These are phyloP conservation scores for Camellia granthamiana DNA, from an alignment of 148 eudicot genomes.

Conservation along the genomic window DNA sequence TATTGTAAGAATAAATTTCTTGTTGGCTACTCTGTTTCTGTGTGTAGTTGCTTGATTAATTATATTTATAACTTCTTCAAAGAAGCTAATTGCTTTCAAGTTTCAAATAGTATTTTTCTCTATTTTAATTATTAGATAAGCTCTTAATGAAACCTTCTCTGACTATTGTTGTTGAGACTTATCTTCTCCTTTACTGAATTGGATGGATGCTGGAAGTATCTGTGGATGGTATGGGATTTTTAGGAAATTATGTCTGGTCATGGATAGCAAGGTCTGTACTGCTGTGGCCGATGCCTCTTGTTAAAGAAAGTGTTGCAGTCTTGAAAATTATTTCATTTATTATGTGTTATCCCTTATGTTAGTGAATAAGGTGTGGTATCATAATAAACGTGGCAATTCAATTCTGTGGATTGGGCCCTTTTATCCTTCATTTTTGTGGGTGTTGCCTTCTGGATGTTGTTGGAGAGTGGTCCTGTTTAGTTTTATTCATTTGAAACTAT, in stretches of 20 bases:
- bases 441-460: not conserved
- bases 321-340: not conserved
- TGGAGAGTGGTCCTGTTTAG: not conserved
- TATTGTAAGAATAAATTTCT: not conserved
- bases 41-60: not conserved
- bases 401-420: not conserved
- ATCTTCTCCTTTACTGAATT: not conserved
- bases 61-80: not conserved
- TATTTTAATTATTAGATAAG: not conserved
- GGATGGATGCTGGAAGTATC: slow-evolving; percentile 8
- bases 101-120: not conserved
- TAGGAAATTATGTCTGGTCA: not conserved
- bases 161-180: not conserved
- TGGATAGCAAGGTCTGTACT: not conserved
- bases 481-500: not conserved
- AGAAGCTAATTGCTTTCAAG: not conserved
- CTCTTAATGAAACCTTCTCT: not conserved
- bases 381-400: not conserved
- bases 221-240: not conserved
- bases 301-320: not conserved
- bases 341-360: not conserved
- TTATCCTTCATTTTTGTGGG: not conserved
- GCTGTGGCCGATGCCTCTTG: not conserved
- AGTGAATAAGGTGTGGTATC: not conserved
- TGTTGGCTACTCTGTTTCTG: not conserved